Percentiles rank a stretch among this genome's conserved stretches.
Conservation (phyloP, 179 eudicot genomes). For the Sideroxylon spinosum region DNA sequence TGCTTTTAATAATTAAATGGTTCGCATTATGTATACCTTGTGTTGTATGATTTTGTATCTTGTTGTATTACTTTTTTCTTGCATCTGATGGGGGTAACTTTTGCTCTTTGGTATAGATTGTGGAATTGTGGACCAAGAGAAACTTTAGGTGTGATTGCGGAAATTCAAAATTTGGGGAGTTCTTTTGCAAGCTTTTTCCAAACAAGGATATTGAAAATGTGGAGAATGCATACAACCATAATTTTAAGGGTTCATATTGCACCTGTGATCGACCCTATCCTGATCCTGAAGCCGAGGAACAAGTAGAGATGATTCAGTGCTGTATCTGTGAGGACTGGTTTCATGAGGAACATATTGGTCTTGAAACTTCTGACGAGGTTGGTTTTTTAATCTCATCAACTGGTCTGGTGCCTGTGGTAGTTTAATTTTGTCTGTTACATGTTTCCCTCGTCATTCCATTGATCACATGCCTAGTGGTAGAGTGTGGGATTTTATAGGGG, state of each 20-base stretch:
- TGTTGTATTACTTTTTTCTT: not conserved
- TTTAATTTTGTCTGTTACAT: not conserved
- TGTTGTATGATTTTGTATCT: not conserved
- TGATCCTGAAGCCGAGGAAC: conserved; percentile 86
- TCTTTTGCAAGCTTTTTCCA: conserved; percentile 78
- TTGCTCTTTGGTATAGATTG: conserved; percentile 40
- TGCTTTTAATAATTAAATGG: not conserved
- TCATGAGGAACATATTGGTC: conserved; percentile 89
- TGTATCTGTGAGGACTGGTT: conserved; percentile 98
- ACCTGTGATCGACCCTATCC: conserved; percentile 91
- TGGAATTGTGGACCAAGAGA: conserved; percentile 98
- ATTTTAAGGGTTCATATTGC: conserved; percentile 88
- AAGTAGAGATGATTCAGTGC: conserved; percentile 90
- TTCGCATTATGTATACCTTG: not conserved
- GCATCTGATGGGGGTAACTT: not conserved
- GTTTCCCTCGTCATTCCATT: not conserved
- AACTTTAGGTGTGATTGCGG: conserved; percentile 96
- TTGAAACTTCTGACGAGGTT: conserved; percentile 69
- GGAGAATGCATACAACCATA: conserved; percentile 79
- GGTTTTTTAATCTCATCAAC: conserved; percentile 13
- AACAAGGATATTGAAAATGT: conserved; percentile 75
- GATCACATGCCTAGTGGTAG: not conserved
- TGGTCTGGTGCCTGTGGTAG: not conserved
- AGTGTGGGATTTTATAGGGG: not conserved
- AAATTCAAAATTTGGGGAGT: conserved; percentile 86